Evolutionary conservation across 2,329 filamentous ascomycete genomes (phyloP).

Genomic region (Exophiala xenobiotica): DNA sequence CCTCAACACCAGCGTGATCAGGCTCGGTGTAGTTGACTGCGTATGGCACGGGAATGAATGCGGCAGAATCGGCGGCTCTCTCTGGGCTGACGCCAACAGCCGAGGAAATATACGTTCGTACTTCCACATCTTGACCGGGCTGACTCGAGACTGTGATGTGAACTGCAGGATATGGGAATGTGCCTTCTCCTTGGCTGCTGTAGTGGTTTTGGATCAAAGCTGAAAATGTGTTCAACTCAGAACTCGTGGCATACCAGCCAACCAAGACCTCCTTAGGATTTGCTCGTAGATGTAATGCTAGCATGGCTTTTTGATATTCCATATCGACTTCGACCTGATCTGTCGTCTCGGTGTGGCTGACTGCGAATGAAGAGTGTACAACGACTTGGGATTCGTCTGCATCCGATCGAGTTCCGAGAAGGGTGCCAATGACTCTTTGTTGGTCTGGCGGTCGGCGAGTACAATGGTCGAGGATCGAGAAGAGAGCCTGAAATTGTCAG

Average conservation of each 20-base stretch:
- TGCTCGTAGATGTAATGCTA: slow-evolving; percentile 88
- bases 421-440: slow-evolving; percentile 92
- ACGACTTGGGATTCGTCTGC: slow-evolving; percentile 89
- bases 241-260: slow-evolving; percentile 97
- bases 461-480: slow-evolving; percentile 80
- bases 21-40: slow-evolving; percentile 85
- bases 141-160: slow-evolving; percentile 93
- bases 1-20: slow-evolving; percentile 74
- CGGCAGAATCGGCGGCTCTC: slow-evolving; percentile 89
- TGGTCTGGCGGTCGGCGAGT: slow-evolving; percentile 88
- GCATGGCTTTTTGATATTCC: slow-evolving; percentile 99
- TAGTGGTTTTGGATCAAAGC: slow-evolving; percentile 99
- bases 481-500: slow-evolving; percentile 52
- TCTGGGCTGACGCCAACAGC: slow-evolving; percentile 94
- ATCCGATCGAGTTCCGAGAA: slow-evolving; percentile 89
- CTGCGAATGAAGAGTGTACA: slow-evolving; percentile 94
- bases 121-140: slow-evolving; percentile 83
- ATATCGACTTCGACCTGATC: slow-evolving; percentile 99
- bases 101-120: slow-evolving; percentile 90
- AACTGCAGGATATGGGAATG: slow-evolving; percentile 94
- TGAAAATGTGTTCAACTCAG: slow-evolving; percentile 97
- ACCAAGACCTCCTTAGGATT: slow-evolving; percentile 91
- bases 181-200: slow-evolving; percentile 92
- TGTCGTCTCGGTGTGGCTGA: slow-evolving; percentile 96
- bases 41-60: slow-evolving; percentile 96